Evolutionary conservation across 1,139 yeast genomes (phyloP).

Genomic region (Yamadazyma sp.): DNA sequence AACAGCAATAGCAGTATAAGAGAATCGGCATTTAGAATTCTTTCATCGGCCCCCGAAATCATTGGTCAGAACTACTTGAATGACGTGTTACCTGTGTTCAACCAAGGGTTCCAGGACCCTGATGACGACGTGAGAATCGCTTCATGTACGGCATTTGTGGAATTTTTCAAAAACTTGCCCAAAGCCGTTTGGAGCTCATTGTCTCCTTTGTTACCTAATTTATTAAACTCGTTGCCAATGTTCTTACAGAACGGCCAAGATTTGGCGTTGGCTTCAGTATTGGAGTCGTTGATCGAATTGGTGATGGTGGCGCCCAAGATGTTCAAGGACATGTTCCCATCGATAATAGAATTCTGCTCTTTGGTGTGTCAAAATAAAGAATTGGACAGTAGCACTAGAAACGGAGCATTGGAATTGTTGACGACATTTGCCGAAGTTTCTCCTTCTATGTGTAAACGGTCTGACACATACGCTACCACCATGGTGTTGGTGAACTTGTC

Average conservation of each 20-base stretch:
- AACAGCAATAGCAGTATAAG: constrained; percentile 70
- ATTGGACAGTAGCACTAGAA: constrained; percentile 74
- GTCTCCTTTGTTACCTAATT: constrained; percentile 75
- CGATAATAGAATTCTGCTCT: constrained; percentile 80
- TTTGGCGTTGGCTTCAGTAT: constrained; percentile 77
- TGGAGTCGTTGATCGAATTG: constrained; percentile 84
- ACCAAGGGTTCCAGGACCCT: constrained; percentile 74
- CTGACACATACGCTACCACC: constrained; percentile 67
- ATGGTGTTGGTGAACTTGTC: constrained; percentile 74
- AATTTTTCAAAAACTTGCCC: constrained; percentile 81
- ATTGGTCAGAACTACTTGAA: constrained; percentile 59
- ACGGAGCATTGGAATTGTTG: constrained; percentile 83
- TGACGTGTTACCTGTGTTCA: constrained; percentile 67
- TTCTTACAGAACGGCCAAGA: constrained; percentile 78
- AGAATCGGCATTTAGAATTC: constrained; percentile 88
- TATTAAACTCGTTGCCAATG: constrained; percentile 84
- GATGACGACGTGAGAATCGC: constrained; percentile 86
- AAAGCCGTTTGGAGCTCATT: constrained; percentile 74
- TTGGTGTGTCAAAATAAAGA: constrained; percentile 80
- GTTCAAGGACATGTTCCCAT: constrained; percentile 86
- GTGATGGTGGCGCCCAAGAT: constrained; percentile 94
- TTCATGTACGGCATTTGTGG: constrained; percentile 89
- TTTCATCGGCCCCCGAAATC: constrained; percentile 80
- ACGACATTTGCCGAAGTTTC: constrained; percentile 92
- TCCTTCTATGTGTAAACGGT: constrained; percentile 90